Percentiles rank a stretch among this genome's conserved stretches.
Conservation (phyloP, 306 rosid genomes). For the Sechiopsis laciniata region DNA sequence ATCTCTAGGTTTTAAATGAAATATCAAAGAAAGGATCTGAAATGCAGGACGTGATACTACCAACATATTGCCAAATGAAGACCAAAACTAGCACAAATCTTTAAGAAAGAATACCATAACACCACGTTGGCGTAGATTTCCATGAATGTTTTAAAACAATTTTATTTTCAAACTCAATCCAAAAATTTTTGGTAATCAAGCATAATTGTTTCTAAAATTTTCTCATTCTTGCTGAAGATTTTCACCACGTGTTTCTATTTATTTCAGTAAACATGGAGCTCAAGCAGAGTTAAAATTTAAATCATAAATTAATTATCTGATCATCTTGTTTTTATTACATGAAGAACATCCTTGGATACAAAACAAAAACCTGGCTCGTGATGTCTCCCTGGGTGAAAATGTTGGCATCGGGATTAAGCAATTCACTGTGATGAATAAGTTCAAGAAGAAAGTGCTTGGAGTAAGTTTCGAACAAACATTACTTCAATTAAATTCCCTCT, state of each 20-base stretch:
- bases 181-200: background rate
- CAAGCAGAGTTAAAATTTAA: background rate
- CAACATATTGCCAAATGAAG: background rate
- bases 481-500: background rate
- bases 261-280: background rate
- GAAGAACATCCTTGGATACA: conserved; percentile 83
- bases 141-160: too few species aligned
- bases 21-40: background rate
- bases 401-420: conserved; percentile 81
- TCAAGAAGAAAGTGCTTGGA: conserved; percentile 88
- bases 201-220: background rate
- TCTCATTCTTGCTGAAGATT: background rate
- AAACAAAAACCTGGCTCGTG: conserved; percentile 43
- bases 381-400: conserved; percentile 66
- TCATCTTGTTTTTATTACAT: conserved; percentile 1
- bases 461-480: conserved; percentile 36
- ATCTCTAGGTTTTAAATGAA: background rate
- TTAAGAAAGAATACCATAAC: background rate
- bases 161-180: background rate
- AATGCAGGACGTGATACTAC: background rate
- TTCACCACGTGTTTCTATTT: background rate
- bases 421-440: conserved; percentile 82
- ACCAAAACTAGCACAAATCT: background rate
- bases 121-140: background rate
- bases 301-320: background rate